A percentile compares a stretch with the other conserved stretches of the same genome.
phyloP scores from a whole-genome alignment of 495 filamentous ascomycete species.

The Xylaria grammica region DNA sequence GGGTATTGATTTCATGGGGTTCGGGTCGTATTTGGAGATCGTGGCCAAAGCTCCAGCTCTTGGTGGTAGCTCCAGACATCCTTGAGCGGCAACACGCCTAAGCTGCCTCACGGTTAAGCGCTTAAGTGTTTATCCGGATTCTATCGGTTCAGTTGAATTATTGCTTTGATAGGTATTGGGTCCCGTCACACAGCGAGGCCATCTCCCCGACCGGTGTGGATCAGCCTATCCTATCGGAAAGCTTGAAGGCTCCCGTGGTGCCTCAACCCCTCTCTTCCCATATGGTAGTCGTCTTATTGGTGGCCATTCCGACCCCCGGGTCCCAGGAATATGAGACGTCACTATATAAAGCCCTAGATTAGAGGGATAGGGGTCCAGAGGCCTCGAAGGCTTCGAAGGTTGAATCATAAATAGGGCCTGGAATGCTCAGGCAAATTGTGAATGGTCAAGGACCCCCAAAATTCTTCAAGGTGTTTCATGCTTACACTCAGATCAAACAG shows the following conservation, averaged over 20 bases:
- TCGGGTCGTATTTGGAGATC: not conserved
- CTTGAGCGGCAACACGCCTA: not conserved
- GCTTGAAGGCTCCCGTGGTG: no score
- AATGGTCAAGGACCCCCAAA: conserved; percentile 52
- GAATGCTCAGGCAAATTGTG: conserved; percentile 60
- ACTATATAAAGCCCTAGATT: no score
- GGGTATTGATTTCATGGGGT: not conserved
- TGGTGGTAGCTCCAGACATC: not conserved
- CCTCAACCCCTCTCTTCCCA: no score
- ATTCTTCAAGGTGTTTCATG: conserved; percentile 20
- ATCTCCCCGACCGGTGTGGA: no score
- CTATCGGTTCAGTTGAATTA: not conserved
- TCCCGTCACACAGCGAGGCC: conserved; percentile 37
- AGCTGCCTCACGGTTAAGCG: not conserved
- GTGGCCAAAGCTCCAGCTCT: not conserved
- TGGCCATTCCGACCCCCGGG: no score
- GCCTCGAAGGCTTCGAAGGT: no score
- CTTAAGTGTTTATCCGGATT: conserved; percentile 9
- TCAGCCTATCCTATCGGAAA: no score
- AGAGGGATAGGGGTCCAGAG: no score
- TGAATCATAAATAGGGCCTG: conserved; percentile 52
- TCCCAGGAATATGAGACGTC: no score
- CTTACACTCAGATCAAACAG: conserved; percentile 1
- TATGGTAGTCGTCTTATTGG: no score
- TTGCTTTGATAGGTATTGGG: not conserved